Conservation (phyloP, 345 rosid genomes). For the Boechera retrofracta region DNA sequence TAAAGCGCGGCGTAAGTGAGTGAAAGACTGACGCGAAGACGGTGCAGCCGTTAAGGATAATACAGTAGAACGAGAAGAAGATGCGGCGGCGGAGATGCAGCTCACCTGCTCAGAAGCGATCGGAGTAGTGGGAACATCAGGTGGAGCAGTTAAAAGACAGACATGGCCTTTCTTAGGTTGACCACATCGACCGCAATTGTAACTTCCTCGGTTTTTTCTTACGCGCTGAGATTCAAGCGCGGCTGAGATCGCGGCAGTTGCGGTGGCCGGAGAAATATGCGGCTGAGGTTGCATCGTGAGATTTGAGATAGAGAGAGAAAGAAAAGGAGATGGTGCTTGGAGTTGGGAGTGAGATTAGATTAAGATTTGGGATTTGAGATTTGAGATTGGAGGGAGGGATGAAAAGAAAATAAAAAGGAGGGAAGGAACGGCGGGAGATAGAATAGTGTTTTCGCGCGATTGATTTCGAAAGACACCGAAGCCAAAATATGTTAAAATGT, state of each 20-base stretch:
- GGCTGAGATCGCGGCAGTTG: slow-evolving; percentile 50
- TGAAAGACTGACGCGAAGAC: slow-evolving; percentile 56
- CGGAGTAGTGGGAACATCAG: slow-evolving; percentile 41
- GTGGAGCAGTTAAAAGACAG: slow-evolving; percentile 50
- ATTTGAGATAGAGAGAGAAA: background rate
- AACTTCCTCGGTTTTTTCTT: slow-evolving; percentile 85
- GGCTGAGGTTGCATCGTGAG: slow-evolving; percentile 55
- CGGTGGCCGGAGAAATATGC: slow-evolving; percentile 60
- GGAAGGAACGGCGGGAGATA: slow-evolving; percentile 70
- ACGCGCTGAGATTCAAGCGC: slow-evolving; percentile 53
- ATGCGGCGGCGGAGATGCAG: slow-evolving; percentile 45
- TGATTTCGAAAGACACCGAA: slow-evolving; percentile 42
- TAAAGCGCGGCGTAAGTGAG: slow-evolving; percentile 78
- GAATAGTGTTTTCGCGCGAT: slow-evolving; percentile 68
- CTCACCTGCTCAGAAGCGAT: slow-evolving; percentile 41
- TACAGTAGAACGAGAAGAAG: slow-evolving; percentile 49
- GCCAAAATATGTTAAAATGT: background rate
- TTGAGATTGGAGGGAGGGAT: slow-evolving; percentile 22
- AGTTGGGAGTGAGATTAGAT: slow-evolving; percentile 9
- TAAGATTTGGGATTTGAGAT: background rate
- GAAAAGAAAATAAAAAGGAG: slow-evolving; percentile 25
- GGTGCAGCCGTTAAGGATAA: slow-evolving; percentile 43
- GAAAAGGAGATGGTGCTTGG: background rate
- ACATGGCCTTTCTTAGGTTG: slow-evolving; percentile 93
- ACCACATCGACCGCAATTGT: slow-evolving; percentile 97